These are phyloP conservation scores for Aspergillus terreus DNA, from an alignment of 2,329 filamentous ascomycete species.

Conservation along the genomic window DNA sequence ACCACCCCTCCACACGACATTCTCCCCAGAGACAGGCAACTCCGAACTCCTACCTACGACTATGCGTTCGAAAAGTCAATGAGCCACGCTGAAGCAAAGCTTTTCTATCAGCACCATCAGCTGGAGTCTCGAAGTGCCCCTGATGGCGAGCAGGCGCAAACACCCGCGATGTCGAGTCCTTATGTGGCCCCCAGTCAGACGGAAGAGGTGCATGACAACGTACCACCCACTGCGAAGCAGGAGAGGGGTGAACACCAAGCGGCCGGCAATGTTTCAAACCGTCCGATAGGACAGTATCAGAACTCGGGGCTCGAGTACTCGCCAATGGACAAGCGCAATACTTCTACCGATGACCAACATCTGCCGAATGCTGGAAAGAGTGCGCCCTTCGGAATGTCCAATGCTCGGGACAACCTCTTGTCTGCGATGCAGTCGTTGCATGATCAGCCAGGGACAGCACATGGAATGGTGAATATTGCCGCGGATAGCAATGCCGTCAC, in stretches of 20 bases:
- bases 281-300: neutral
- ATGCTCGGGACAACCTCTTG: neutral
- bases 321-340: no score
- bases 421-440: slow-evolving; percentile 35
- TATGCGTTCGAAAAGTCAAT: slow-evolving; percentile 90
- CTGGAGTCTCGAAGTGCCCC: slow-evolving; percentile 49
- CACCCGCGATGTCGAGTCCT: slow-evolving; percentile 19
- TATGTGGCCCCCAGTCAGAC: slow-evolving; percentile 2
- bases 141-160: slow-evolving; percentile 29
- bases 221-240: neutral
- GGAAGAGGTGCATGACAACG: neutral
- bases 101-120: slow-evolving; percentile 91
- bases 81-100: slow-evolving; percentile 89
- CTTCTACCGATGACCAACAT: no score
- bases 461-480: slow-evolving; percentile 61
- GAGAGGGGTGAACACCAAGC: neutral
- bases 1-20: slow-evolving; percentile 19
- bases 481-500: slow-evolving; percentile 76
- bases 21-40: slow-evolving; percentile 44
- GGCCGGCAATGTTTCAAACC: neutral
- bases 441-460: slow-evolving; percentile 58
- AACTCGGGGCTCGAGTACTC: no score
- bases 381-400: neutral
- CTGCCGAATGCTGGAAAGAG: no score
- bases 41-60: slow-evolving; percentile 85